Conservation (phyloP, 768 basidiomycete genomes). For the Tricholoma hemisulphureum region DNA sequence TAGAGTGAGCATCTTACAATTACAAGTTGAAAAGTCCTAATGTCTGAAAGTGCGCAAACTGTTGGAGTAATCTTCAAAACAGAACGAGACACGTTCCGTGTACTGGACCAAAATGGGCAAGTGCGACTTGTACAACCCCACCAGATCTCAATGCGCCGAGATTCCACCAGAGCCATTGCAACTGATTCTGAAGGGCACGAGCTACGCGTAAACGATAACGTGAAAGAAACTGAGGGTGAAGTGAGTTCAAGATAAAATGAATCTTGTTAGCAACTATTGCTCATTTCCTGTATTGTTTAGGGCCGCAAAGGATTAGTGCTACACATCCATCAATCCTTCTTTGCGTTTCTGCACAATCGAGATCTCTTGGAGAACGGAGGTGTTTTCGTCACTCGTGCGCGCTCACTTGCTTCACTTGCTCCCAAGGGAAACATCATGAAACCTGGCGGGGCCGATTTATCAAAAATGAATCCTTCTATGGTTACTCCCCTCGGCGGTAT, state of each 20-base stretch:
- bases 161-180: slow-evolving; percentile 80
- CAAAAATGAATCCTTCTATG: slow-evolving; percentile 88
- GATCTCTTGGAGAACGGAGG: slow-evolving; percentile 90
- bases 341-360: slow-evolving; percentile 91
- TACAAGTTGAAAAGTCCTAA: slow-evolving; percentile 9
- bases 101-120: slow-evolving; percentile 92
- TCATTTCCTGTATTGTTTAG: slow-evolving; percentile 35
- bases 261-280: background rate
- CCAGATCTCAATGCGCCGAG: slow-evolving; percentile 89
- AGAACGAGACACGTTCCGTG: slow-evolving; percentile 92
- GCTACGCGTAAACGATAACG: slow-evolving; percentile 82
- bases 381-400: slow-evolving; percentile 88
- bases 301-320: slow-evolving; percentile 85
- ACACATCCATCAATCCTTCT: slow-evolving; percentile 92
- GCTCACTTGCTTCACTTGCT: slow-evolving; percentile 78
- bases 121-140: slow-evolving; percentile 88
- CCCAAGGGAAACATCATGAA: slow-evolving; percentile 79
- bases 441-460: slow-evolving; percentile 62
- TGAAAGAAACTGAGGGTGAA: slow-evolving; percentile 90
- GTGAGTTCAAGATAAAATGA: slow-evolving; percentile 42
- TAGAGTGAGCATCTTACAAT: slow-evolving; percentile 66
- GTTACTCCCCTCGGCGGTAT: slow-evolving; percentile 66
- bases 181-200: slow-evolving; percentile 88
- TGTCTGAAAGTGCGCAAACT: slow-evolving; percentile 67
- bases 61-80: slow-evolving; percentile 98